Conservation (phyloP, 805 yeast genomes). For the Candida ortonii region DNA sequence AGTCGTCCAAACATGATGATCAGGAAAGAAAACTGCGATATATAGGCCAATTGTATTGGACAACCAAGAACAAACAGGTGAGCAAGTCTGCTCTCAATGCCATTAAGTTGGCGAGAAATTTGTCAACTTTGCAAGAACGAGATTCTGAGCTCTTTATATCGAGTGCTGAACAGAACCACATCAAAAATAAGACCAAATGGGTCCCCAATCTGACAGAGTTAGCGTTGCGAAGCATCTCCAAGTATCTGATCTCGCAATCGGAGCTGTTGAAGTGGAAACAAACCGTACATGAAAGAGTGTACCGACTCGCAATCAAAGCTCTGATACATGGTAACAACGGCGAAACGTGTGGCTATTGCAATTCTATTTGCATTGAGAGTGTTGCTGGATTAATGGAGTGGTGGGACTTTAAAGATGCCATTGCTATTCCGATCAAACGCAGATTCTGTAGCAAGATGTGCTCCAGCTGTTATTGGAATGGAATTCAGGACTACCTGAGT, state of each 20-base stretch:
- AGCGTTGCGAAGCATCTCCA: slow-evolving; percentile 47
- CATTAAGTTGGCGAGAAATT: slow-evolving; percentile 28
- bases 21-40: slow-evolving; percentile 19
- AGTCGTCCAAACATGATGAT: slow-evolving; percentile 24
- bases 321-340: slow-evolving; percentile 49
- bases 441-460: slow-evolving; percentile 57
- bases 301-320: slow-evolving; percentile 47
- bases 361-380: slow-evolving; percentile 47
- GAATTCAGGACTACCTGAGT: slow-evolving; percentile 8
- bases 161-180: slow-evolving; percentile 16
- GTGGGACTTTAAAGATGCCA: slow-evolving; percentile 60
- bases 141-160: slow-evolving; percentile 19
- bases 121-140: slow-evolving; percentile 33
- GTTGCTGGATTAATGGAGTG: slow-evolving; percentile 60
- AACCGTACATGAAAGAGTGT: slow-evolving; percentile 43
- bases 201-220: slow-evolving; percentile 48
- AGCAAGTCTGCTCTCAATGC: slow-evolving; percentile 22
- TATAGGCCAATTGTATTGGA: slow-evolving; percentile 32
- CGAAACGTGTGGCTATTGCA: slow-evolving; percentile 54
- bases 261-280: slow-evolving; percentile 56
- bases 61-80: slow-evolving; percentile 22
- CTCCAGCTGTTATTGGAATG: slow-evolving; percentile 32
- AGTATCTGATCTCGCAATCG: slow-evolving; percentile 50
- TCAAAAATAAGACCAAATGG: slow-evolving; percentile 21
- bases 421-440: slow-evolving; percentile 48